Evolutionary conservation across 2,329 filamentous ascomycete genomes (phyloP).

Genomic region (Colletotrichum sp.): DNA sequence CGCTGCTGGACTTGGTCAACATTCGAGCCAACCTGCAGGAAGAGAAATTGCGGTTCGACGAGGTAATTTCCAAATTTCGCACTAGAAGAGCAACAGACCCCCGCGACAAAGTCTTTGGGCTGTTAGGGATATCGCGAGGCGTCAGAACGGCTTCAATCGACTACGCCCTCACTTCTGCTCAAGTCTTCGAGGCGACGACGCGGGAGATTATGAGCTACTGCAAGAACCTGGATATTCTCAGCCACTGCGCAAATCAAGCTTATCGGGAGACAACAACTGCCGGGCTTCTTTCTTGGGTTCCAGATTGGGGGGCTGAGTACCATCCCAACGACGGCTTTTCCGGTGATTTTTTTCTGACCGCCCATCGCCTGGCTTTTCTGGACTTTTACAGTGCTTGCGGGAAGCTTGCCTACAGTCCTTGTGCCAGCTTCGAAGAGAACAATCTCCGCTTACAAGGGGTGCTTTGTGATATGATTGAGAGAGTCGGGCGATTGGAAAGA

Average conservation of each 20-base stretch:
- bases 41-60: not conserved
- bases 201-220: not conserved
- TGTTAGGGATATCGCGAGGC: not conserved
- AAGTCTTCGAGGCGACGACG: not conserved
- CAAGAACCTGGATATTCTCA: rapidly evolving
- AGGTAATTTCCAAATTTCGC: not conserved
- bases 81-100: not conserved
- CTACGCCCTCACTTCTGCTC: not conserved
- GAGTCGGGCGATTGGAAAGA: rapidly evolving
- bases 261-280: rapidly evolving
- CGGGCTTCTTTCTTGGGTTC: not conserved
- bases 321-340: rapidly evolving
- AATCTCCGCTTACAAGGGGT: not conserved
- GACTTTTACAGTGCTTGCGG: rapidly evolving
- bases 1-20: rapidly evolving
- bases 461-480: not conserved
- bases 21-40: rapidly evolving
- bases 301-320: not conserved
- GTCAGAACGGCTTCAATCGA: not conserved
- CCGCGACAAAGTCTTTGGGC: not conserved
- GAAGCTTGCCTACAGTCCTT: rapidly evolving
- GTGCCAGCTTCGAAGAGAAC: rapidly evolving
- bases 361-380: not conserved
- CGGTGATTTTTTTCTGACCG: not conserved
- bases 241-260: not conserved